Base-by-base conservation (phyloP, 225 moss, liverwort and hornwort species). In the Marchantia polymorpha region DNA sequence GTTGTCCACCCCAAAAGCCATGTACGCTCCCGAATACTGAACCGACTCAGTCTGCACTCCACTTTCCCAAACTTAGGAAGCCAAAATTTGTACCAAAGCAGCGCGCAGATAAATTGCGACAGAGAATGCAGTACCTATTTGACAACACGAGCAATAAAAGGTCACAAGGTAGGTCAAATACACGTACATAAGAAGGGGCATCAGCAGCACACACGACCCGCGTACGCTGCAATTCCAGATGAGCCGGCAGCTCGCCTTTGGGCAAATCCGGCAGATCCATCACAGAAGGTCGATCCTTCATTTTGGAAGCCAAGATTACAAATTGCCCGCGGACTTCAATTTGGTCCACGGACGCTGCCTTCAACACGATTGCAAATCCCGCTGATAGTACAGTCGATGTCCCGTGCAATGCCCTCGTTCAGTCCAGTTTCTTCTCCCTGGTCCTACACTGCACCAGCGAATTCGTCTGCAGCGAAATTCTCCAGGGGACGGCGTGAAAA, bases 1-100 rank as follows among this genome's bases (percentile, higher is more conserved):
- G 84, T 96, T 96, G 83, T 96, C 95, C 46, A 95, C 91, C 76
- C 93, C 93, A 53, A 82, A 91, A 4, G 90, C 86, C 95, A 95
- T 90, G 54, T 93, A 99, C 19, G 99, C 99, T 80, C 99, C 99
- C 48, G 99, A 99, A 77, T 99, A 99, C 81, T 95, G 95, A 76
- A 99, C 84, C n/a, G 99, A 95, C 83, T 99, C 99, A 79, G 93
- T 92, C 99, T 99, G 99, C 77, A 87, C 72, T 30, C 77, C 29
- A 55, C 26, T 29, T 58, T 75, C 72, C 19, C 55, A 55, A 26
- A 47, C 22, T 71, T 5, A 71, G 71, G 25, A 15, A 50, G 4
- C 56, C 56, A 56, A 39, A 39, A 39, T 39, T 2, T 39, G 39
- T 39, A 39, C 56, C 56, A 12, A 56, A 1, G 13, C 56, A 56